Evolutionary conservation across 306 rosid species (phyloP), one percentile per base, ranked within the genome.

Genomic region (Vicia sativa): DNA sequence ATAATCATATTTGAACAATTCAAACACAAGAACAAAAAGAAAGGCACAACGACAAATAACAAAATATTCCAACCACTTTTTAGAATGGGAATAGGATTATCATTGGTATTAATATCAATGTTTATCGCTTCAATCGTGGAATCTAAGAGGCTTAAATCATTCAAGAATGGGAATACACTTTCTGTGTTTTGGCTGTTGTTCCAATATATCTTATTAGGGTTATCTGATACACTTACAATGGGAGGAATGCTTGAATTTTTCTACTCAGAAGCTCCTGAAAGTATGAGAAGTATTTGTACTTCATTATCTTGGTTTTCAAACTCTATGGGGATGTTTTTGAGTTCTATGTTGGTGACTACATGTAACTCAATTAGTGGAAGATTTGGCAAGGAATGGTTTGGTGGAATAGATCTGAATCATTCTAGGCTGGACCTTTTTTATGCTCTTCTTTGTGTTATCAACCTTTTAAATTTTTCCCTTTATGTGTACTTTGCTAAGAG

Each of bases 171-270:
- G 12, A 63, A 25, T 16, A 42, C 9, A 16, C 4, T 74, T 3
- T 80, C 80, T 4, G 44, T 83, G 7, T 80, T 83, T 35, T 83
- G 82, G 82, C 60, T 83, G 4, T 16, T n/a, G 0, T 70, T 58
- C 67, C 80, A 77, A 28, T 83, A 60, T 55, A 42, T 55, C 9
- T 12, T 78, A 13, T 45, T 78, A 8, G 76, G 78, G 45, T 15
- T 78, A 12, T 58, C 85, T n/a, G 80, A 83, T 3, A 64, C 76
- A 64, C 59, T 80, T 28, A 67, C 80, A 13, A 23, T 74, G 38
- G 76, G 80, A 9, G 85, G 82, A 57, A 83, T 77, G 82, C 73
- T 83, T 8, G 84, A 74, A 38, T 83, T 83, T 73, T 79, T 83
- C 62, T 65, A 83, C 68, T 65, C 80, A 2, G 73, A 79, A 50